Evolutionary conservation across 768 basidiomycete genomes (phyloP).

Genomic region (Phallus indusiatus): DNA sequence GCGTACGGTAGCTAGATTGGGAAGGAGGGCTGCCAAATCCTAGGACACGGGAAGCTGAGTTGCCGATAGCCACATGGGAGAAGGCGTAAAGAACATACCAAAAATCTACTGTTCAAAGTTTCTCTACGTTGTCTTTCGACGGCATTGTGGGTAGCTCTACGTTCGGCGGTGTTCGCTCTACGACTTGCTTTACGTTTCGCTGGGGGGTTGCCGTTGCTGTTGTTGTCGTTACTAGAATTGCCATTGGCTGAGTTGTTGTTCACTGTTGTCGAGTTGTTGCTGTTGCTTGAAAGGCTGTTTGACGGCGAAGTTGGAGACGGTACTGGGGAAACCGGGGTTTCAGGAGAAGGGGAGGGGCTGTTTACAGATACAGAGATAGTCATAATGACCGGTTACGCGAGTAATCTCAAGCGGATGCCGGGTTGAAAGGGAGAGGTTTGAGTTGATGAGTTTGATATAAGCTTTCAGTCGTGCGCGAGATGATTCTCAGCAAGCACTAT

Average conservation of each 20-base stretch:
- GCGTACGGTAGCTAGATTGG: conserved; percentile 83
- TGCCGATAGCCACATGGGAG: conserved; percentile 12
- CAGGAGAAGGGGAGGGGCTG: conserved; percentile 6
- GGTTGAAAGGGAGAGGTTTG: conserved; percentile 17
- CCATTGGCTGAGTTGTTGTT: background rate
- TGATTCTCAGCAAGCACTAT: conserved; percentile 2
- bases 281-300: conserved; percentile 9
- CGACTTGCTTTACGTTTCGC: conserved; percentile 75
- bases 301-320: conserved; percentile 14
- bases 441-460: conserved; percentile 14
- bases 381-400: conserved; percentile 4
- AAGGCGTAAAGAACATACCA: conserved; percentile 38
- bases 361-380: conserved; percentile 14
- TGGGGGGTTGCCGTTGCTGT: conserved; percentile 19
- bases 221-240: conserved; percentile 5
- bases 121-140: conserved; percentile 91
- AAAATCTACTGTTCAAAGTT: conserved; percentile 86
- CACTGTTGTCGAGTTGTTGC: conserved; percentile 1
- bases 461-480: conserved; percentile 13
- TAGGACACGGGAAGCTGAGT: conserved; percentile 21
- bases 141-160: conserved; percentile 93
- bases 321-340: conserved; percentile 13
- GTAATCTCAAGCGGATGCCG: conserved; percentile 2
- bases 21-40: conserved; percentile 88
- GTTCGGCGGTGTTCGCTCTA: conserved; percentile 93